Evolutionary conservation across 2,329 filamentous ascomycete species (phyloP), one percentile per base, ranked within the genome.

Genomic region (Neofusicoccum cordaticola): DNA sequence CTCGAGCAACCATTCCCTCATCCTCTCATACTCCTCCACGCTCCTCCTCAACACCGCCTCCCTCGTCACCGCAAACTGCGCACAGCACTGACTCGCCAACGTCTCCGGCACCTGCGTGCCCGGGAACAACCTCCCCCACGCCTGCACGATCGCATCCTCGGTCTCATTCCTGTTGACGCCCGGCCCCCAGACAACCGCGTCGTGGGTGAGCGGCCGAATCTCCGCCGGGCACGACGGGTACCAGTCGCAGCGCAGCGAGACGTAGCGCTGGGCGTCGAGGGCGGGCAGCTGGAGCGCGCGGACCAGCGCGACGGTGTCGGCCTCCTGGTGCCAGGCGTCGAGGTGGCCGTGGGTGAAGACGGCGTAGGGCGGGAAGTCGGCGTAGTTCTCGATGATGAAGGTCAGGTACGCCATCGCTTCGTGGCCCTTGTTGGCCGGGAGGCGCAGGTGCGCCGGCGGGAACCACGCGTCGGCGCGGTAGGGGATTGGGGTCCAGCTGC

Each of bases 361-460:
- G 3, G 56, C 13, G 34, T 31, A 31, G 4, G 22, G n/a, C 7
- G 68, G 68, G 13, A 69, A 47, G 4, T 34, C 6, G 50, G 63
- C 27, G 45, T 65, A 65, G 60, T 69, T 47, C 34, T 63, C 63
- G 37, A 69, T 67, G 52, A 68, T 68, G 61, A 63, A 69, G 17
- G 63, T 63, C 4, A 69, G 62, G 50, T 69, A 69, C 35, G 64
- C 60, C 63, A 66, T 68, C 4, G 67, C 68, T 51, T 69, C 68
- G 45, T 65, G 63, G n/a, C 66, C 68, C 52, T 68, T 68, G 65
- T 68, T 67, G 15, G 22, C 15, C 4, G 67, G 66, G 27, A 68
- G 60, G 39, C 27, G 31, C 6, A 67, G 60, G 11, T 56, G 27
- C 13, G 62, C 56, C 4, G 66, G 66, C n/a, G 67, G 66, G 13